Conservation (phyloP, 2,329 filamentous ascomycete genomes). For the Cladosporium austrohemisphaericum region DNA sequence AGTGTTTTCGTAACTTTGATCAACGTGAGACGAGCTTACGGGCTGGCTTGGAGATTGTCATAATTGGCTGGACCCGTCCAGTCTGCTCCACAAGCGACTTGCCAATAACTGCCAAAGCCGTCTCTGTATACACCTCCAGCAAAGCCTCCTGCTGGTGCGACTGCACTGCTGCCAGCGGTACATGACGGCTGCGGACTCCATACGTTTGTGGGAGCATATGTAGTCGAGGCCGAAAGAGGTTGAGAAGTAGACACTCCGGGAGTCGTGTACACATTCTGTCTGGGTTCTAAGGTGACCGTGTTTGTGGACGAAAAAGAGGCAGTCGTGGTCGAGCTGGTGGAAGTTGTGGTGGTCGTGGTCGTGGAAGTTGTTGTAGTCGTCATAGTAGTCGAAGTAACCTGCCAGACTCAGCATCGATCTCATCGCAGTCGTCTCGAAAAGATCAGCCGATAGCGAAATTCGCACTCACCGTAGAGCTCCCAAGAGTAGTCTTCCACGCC, state of each 20-base stretch:
- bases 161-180: background rate
- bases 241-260: background rate
- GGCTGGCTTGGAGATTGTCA: background rate
- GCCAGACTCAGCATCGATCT: no score
- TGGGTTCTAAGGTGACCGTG: no score
- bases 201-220: constrained; percentile 10
- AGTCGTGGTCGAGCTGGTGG: no score
- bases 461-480: no score
- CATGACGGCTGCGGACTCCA: constrained; percentile 1
- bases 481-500: no score
- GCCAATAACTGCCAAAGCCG: constrained; percentile 1
- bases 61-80: background rate
- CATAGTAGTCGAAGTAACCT: no score
- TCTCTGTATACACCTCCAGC: constrained; percentile 10
- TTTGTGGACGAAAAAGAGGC: background rate
- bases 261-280: background rate
- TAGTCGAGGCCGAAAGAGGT: constrained; percentile 3
- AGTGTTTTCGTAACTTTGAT: background rate
- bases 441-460: no score
- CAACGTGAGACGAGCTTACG: background rate
- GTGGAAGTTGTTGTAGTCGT: no score
- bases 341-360: no score
- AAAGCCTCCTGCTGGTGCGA: background rate
- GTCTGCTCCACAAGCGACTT: background rate
- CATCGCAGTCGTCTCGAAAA: no score